Evolutionary conservation across 2,329 filamentous ascomycete species (phyloP), one percentile per base, ranked within the genome.

Genomic region (Fusarium lateritium): DNA sequence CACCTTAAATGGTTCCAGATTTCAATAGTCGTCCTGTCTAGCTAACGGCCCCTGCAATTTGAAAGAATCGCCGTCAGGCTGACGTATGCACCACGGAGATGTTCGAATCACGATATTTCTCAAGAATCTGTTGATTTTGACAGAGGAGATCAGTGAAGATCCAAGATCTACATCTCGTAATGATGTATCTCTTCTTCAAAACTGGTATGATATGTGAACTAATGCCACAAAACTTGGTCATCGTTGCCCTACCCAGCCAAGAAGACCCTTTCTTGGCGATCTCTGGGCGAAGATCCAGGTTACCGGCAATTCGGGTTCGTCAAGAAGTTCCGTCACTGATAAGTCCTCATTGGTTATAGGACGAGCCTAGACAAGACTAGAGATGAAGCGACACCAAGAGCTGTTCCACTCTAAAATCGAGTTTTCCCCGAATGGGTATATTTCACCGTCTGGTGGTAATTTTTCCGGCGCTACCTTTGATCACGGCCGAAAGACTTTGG

Each of bases 401-500:
- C 13, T 8, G 19, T 45, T 21, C 17, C 6, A 38, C 22, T 42
- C 14, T 22, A 38, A 49, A 14, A 22, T 53, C 21, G 33, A 26
- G 4, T 24, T 39, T 44, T 28, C 2, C 36, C 49, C 13, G 7
- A 63, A 56, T 1, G 14, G 43, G 38, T 22, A 56, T 33, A 49
- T 34, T 62, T 63, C 17, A 43, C 60, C 60, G 60, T 44, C 15
- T 5, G 22, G 9, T 22, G 15, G 21, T 14, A 49, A 28, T 56
- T 62, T 21, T n/a, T 63, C 57, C 60, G 60, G 58, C 39, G 43
- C 60, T 56, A 63, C 44, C 4, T 19, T 39, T 36, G 4, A 28
- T n/a, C 42, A 38, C 42, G 47, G 31, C 57, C 40, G 42, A 63
- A 28, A 56, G 31, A 21, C 21, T 24, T 44, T 28, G 5, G 4